Conservation (phyloP, 2,329 filamentous ascomycete genomes). For the Trichoderma breve region DNA sequence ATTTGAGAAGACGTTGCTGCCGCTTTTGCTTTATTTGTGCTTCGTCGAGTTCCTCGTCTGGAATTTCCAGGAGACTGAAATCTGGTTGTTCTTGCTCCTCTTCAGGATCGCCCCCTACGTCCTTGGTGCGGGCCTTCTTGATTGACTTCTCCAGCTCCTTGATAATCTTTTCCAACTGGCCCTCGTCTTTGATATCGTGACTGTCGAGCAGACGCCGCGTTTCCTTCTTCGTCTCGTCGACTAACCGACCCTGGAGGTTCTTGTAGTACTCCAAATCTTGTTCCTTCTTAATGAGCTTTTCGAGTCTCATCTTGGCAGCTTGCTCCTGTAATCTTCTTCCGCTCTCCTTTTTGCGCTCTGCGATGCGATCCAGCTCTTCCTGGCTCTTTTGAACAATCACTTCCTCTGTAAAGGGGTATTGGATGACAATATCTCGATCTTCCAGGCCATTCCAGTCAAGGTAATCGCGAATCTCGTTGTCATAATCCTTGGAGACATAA, state of each 20-base stretch:
- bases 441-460: slow-evolving; percentile 92
- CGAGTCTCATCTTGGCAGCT: slow-evolving; percentile 93
- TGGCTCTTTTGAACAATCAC: slow-evolving; percentile 87
- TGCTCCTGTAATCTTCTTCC: slow-evolving; percentile 90
- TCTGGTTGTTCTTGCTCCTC: slow-evolving; percentile 79
- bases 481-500: slow-evolving; percentile 83
- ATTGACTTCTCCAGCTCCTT: slow-evolving; percentile 89
- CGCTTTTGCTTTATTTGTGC: slow-evolving; percentile 88
- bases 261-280: slow-evolving; percentile 94
- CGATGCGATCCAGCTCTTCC: slow-evolving; percentile 85
- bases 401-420: slow-evolving; percentile 92
- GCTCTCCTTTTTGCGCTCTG: slow-evolving; percentile 93
- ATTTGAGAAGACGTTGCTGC: slow-evolving; percentile 88
- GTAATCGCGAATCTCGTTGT: slow-evolving; percentile 70
- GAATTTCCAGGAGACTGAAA: slow-evolving; percentile 83
- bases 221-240: slow-evolving; percentile 85
- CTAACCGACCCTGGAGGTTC: slow-evolving; percentile 70
- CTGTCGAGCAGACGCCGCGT: slow-evolving; percentile 79
- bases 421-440: slow-evolving; percentile 82
- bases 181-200: slow-evolving; percentile 90
- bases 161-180: slow-evolving; percentile 77
- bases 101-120: slow-evolving; percentile 78
- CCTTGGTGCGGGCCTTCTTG: slow-evolving; percentile 86
- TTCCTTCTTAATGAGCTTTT: slow-evolving; percentile 94
- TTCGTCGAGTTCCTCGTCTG: slow-evolving; percentile 91